Percentiles rank a stretch among this genome's conserved stretches.
Conservation (phyloP, 805 yeast genomes). For the Yarrowia divulgata region DNA sequence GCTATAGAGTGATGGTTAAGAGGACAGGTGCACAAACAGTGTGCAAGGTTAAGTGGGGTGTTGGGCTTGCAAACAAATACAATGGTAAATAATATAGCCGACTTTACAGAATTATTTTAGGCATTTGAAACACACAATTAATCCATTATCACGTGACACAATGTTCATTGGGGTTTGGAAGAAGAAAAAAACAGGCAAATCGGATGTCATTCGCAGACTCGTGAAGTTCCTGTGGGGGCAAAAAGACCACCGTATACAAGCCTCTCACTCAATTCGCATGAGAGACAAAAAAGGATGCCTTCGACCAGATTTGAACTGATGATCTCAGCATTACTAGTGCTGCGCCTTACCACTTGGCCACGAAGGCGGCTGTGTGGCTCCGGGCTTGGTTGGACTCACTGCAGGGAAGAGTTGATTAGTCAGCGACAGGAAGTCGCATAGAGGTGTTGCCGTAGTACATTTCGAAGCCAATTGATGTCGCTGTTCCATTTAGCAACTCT, state of each 20-base stretch:
- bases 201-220: too few relatives aligned
- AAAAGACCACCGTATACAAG: neutral
- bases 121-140: too few relatives aligned
- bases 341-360: slow-evolving; percentile 33
- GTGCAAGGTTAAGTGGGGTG: neutral
- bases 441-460: neutral
- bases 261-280: too few relatives aligned
- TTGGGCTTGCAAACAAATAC: neutral
- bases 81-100: too few relatives aligned
- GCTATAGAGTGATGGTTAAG: slow-evolving; percentile 12
- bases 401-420: neutral
- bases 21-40: neutral
- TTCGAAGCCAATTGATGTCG: too few relatives aligned
- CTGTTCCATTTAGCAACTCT: too few relatives aligned
- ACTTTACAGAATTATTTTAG: too few relatives aligned
- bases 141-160: too few relatives aligned
- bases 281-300: neutral
- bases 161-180: too few relatives aligned
- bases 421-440: neutral
- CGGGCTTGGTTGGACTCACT: slow-evolving; percentile 7
- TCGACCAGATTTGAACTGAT: slow-evolving; percentile 34
- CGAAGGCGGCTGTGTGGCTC: slow-evolving; percentile 2
- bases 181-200: too few relatives aligned
- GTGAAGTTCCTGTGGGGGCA: neutral
- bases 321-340: slow-evolving; percentile 33